Evolutionary conservation across 2,329 filamentous ascomycete species (phyloP).

Genomic region (Graphium sp.): DNA sequence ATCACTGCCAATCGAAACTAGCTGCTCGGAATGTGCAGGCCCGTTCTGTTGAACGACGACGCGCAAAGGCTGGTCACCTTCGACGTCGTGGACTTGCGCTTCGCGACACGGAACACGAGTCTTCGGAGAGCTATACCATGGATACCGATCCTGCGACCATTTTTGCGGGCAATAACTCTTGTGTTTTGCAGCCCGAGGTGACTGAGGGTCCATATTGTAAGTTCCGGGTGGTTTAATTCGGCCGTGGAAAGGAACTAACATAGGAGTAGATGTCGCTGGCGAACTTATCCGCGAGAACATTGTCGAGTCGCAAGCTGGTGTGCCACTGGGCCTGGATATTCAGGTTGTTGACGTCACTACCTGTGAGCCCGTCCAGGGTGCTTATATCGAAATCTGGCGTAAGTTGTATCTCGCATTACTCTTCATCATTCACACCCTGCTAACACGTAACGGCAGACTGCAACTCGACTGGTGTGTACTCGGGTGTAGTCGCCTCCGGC

Average conservation of each 20-base stretch:
- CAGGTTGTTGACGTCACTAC: slow-evolving; percentile 24
- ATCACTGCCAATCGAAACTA: slow-evolving; percentile 27
- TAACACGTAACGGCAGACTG: slow-evolving; percentile 10
- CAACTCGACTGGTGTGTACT: slow-evolving; percentile 27
- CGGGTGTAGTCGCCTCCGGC: slow-evolving; percentile 16
- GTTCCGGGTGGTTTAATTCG: background rate
- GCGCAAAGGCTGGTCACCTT: too few species aligned
- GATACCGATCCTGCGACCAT: slow-evolving; percentile 12
- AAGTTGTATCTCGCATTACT: background rate
- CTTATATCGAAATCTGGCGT: slow-evolving; percentile 24
- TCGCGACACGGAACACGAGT: slow-evolving; percentile 17
- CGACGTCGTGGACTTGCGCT: too few species aligned
- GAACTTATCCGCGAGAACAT: slow-evolving; percentile 20
- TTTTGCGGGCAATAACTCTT: slow-evolving; percentile 21
- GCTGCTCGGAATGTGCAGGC: slow-evolving; percentile 25
- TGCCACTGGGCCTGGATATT: slow-evolving; percentile 21
- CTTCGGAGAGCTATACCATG: slow-evolving; percentile 12
- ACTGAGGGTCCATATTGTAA: slow-evolving; percentile 29
- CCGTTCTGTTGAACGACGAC: slow-evolving; percentile 22
- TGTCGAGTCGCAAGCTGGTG: slow-evolving; percentile 20
- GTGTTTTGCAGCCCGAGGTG: slow-evolving; percentile 30
- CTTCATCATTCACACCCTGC: background rate
- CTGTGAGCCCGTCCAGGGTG: slow-evolving; percentile 19
- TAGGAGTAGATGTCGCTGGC: slow-evolving; percentile 14
- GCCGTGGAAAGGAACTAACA: background rate